These are phyloP conservation scores for Flaveria ramosissima DNA, from an alignment of 129 eudicot species.

Conservation along the genomic window DNA sequence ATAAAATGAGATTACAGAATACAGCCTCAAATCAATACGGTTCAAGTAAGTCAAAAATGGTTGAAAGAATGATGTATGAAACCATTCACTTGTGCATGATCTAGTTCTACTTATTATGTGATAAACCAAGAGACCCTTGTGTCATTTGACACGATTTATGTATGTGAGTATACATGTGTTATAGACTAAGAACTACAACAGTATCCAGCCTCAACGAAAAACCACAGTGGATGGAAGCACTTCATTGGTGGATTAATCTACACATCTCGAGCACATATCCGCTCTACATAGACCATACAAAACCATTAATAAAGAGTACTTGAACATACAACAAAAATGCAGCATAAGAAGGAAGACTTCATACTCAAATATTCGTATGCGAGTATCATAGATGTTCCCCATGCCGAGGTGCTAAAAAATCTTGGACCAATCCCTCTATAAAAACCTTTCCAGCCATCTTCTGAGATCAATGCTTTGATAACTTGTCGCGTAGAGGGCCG, in stretches of 20 bases:
- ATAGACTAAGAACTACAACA: slow-evolving; percentile 14
- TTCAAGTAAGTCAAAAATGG: slow-evolving; percentile 36
- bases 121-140: slow-evolving; percentile 30
- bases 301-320: slow-evolving; percentile 15
- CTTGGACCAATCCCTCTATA: slow-evolving; percentile 97
- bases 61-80: slow-evolving; percentile 42
- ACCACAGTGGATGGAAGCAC: slow-evolving; percentile 16
- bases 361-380: slow-evolving; percentile 95
- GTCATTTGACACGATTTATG: slow-evolving; percentile 28
- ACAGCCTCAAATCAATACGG: slow-evolving; percentile 33
- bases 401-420: slow-evolving; percentile 96
- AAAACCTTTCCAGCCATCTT: slow-evolving; percentile 90
- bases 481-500: slow-evolving; percentile 77
- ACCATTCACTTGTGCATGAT: slow-evolving; percentile 23
- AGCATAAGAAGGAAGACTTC: slow-evolving; percentile 23
- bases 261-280: slow-evolving; percentile 63
- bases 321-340: background rate
- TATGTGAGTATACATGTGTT: slow-evolving; percentile 40
- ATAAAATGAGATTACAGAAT: slow-evolving; percentile 29
- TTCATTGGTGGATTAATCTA: slow-evolving; percentile 34
- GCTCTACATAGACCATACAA: slow-evolving; percentile 47
- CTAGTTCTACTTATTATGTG: slow-evolving; percentile 34
- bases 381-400: slow-evolving; percentile 99
- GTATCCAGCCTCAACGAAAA: slow-evolving; percentile 24
- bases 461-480: slow-evolving; percentile 63